Conservation (phyloP, 176 grass and related monocot species). For the Triticum aestivum region DNA sequence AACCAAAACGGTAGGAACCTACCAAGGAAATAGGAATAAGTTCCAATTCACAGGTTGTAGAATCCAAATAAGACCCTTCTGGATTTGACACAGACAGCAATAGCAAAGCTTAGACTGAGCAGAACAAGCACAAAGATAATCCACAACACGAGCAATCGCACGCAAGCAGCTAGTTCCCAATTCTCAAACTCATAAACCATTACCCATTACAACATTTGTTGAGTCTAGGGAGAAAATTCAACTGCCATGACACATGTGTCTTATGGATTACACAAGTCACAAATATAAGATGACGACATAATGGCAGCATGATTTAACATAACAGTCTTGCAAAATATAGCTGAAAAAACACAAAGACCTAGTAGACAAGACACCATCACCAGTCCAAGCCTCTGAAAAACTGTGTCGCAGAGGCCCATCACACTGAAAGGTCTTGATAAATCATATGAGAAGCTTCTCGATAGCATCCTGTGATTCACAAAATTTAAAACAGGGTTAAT, state of each 20-base stretch:
- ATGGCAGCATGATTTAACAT: slow-evolving; percentile 11
- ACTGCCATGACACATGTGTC: slow-evolving; percentile 14
- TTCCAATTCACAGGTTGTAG: too few species aligned
- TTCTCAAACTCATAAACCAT: slow-evolving; percentile 20
- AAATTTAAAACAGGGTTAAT: neutral
- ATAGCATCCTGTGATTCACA: slow-evolving; percentile 60
- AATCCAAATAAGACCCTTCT: neutral
- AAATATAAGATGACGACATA: slow-evolving; percentile 24
- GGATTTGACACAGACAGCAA: neutral
- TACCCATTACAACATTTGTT: neutral
- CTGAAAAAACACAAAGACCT: slow-evolving; percentile 27
- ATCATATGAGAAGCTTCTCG: slow-evolving; percentile 87
- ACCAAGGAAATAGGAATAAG: too few species aligned
- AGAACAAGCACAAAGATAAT: neutral
- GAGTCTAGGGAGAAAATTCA: neutral
- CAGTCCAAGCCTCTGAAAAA: slow-evolving; percentile 92
- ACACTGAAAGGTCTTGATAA: slow-evolving; percentile 58
- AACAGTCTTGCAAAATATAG: slow-evolving; percentile 33
- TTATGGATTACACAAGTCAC: slow-evolving; percentile 38
- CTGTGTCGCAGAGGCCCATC: slow-evolving; percentile 61
- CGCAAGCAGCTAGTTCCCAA: neutral
- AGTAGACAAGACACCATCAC: slow-evolving; percentile 51
- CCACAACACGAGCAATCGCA: neutral
- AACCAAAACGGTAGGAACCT: too few species aligned
- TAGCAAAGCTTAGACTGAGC: neutral